Evolutionary conservation across 495 filamentous ascomycete genomes (phyloP), one percentile per base, ranked within the genome.

Genomic region (Hyphodiscus hymeniophilus): DNA sequence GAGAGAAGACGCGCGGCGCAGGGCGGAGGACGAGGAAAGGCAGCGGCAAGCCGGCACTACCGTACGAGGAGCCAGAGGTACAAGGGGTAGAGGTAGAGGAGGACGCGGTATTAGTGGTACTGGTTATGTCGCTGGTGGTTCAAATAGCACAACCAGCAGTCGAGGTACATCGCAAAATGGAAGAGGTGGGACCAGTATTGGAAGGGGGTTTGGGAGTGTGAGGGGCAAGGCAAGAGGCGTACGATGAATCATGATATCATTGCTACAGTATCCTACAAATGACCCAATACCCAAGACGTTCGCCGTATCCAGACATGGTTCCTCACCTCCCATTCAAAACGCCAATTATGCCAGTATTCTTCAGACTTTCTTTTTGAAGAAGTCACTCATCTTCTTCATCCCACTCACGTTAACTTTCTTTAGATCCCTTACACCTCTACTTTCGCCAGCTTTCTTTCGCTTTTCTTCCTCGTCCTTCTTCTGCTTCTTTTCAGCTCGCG

Each of bases 361-460:
- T 26, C 11, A 46, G 42, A 20, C 51, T 26, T 78, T 81, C 69
- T 90, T 95, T 31, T 73, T 76, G 63, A 98, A 98, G 63, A 97
- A 98, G 51, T 82, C 77, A 55, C 88, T 95, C 80, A 98, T 77
- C 73, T 95, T 97, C 74, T 85, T 88, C 92, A 99, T 99, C 21
- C 92, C 94, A 13, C 59, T 77, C 0, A 81, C 88, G 61, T 95
- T 84, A 12, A 86, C 91, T 68, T 96, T 97, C 62, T 82, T 84
- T 57, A 99, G 59, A 32, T 90, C 74, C 56, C 75, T 80, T 1
- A 95, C 78, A 0, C 76, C 89, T 16, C 77, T 71, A 53, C 84
- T 91, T 66, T 87, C 76, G 12, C 72, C 71, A 7, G 73, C 74
- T 63, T 87, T 88, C 54, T 79, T 75, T 31, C 65, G 63, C 63